These are phyloP conservation scores for apple (Malus domestica) DNA, from an alignment of 306 rosid species.

Conservation along the genomic window ASM211411v1 NC_041804.1:23114001-23114500, in stretches of 20 bases:
- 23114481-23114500: too few species aligned
- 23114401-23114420: too few species aligned
- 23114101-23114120: neutral
- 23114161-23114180: neutral
- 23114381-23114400: too few species aligned
- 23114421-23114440: too few species aligned
- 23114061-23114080: neutral
- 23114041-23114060: neutral
- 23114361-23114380: too few species aligned
- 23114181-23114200: neutral
- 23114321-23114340: neutral
- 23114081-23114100: neutral
- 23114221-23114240: neutral
- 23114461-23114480: too few species aligned
- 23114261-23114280: neutral
- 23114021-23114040: neutral
- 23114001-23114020: neutral
- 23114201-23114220: neutral
- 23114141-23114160: neutral
- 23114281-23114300: neutral
- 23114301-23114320: neutral
- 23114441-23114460: too few species aligned
- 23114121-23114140: neutral
- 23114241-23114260: neutral
- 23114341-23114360: too few species aligned